Evolutionary conservation across 495 filamentous ascomycete genomes (phyloP).

Genomic region (Saxophila tyrrhenica): DNA sequence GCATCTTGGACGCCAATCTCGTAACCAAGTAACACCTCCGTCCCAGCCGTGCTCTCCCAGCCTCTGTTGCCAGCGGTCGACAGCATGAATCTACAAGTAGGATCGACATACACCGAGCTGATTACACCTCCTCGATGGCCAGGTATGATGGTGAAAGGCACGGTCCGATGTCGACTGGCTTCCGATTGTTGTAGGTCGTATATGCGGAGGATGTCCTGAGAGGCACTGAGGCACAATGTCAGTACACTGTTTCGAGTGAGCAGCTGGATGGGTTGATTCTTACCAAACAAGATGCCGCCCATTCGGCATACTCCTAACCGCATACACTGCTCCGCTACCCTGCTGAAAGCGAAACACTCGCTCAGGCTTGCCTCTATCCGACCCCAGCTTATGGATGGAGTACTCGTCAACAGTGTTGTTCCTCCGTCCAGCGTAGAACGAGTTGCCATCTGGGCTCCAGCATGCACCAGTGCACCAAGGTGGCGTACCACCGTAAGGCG

Average conservation of each 20-base stretch:
- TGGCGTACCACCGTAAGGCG: slow-evolving; percentile 56
- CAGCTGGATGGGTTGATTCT: slow-evolving; percentile 21
- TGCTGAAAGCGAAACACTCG: slow-evolving; percentile 83
- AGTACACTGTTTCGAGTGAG: background rate
- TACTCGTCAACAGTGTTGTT: slow-evolving; percentile 96
- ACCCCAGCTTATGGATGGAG: slow-evolving; percentile 57
- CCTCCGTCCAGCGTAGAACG: slow-evolving; percentile 81
- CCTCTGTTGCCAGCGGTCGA: slow-evolving; percentile 82
- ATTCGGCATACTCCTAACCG: slow-evolving; percentile 83
- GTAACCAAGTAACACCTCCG: slow-evolving; percentile 88
- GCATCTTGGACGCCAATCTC: slow-evolving; percentile 54
- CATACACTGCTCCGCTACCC: slow-evolving; percentile 80
- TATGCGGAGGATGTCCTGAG: slow-evolving; percentile 83
- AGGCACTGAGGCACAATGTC: slow-evolving; percentile 47
- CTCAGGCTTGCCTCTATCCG: slow-evolving; percentile 50
- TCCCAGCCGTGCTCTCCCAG: slow-evolving; percentile 77
- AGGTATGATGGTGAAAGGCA: slow-evolving; percentile 88
- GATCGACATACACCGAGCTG: slow-evolving; percentile 70
- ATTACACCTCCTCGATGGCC: slow-evolving; percentile 88
- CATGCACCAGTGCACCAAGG: slow-evolving; percentile 98
- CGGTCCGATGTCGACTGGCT: slow-evolving; percentile 57
- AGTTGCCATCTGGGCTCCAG: slow-evolving; percentile 94
- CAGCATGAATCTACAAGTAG: slow-evolving; percentile 80
- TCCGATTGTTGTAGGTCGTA: slow-evolving; percentile 71
- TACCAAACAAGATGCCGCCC: slow-evolving; percentile 84